These are phyloP conservation scores for Prunus mongolica DNA, from an alignment of 306 rosid genomes.

Conservation along the genomic window DNA sequence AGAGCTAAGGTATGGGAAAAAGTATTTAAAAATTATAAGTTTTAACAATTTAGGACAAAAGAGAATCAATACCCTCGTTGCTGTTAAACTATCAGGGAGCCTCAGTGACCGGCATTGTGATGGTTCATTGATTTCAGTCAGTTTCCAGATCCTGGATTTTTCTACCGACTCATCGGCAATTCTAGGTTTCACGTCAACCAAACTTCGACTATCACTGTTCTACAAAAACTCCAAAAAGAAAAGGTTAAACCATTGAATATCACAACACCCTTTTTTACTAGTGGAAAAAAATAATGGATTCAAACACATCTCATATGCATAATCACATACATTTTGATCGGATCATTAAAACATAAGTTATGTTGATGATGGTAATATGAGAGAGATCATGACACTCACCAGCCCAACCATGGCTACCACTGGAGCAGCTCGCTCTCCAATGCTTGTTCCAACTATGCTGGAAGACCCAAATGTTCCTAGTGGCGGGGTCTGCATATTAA, in stretches of 20 bases:
- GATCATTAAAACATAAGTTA: neutral
- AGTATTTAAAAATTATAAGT: neutral
- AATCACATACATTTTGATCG: constrained; percentile 1
- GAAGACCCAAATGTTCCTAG: constrained; percentile 62
- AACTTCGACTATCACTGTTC: constrained; percentile 79
- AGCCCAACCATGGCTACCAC: constrained; percentile 72
- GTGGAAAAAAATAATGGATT: neutral
- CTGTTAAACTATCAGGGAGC: constrained; percentile 76
- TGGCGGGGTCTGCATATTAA: constrained; percentile 57
- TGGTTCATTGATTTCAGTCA: constrained; percentile 72
- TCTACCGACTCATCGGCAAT: constrained; percentile 75
- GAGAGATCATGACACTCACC: constrained; percentile 48
- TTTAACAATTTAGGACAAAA: neutral
- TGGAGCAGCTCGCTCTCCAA: constrained; percentile 79
- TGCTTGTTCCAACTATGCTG: constrained; percentile 75
- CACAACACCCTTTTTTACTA: neutral
- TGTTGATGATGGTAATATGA: neutral
- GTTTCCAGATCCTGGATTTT: constrained; percentile 90
- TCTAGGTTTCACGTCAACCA: constrained; percentile 90
- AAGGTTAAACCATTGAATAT: constrained; percentile 17
- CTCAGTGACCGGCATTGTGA: constrained; percentile 85
- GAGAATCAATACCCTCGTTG: constrained; percentile 62
- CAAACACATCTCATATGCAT: constrained; percentile 17
- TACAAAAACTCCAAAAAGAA: constrained; percentile 27
- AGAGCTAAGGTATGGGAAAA: neutral